Percentiles rank a stretch among this genome's conserved stretches.
Conservation (phyloP, 176 grass and related monocot species). For the Lolium perenne region DNA sequence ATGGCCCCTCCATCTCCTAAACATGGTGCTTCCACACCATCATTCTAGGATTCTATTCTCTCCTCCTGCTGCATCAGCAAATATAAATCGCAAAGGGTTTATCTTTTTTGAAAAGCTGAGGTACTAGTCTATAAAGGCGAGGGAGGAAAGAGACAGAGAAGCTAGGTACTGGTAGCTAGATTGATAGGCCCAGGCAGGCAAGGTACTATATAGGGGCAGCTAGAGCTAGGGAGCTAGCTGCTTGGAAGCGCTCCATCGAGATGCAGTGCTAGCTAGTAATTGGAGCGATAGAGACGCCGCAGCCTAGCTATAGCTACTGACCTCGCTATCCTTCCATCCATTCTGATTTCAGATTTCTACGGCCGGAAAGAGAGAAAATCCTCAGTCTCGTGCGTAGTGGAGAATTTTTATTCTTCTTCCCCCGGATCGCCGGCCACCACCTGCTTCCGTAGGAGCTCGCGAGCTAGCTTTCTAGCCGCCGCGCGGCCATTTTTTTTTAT, state of each 20-base stretch:
- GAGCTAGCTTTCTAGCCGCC: not conserved
- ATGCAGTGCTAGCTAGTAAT: not conserved
- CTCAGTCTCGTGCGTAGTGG: not conserved
- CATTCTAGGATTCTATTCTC: not conserved
- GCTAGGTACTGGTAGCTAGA: not conserved
- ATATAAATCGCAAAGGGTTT: not conserved
- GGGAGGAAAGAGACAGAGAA: not conserved
- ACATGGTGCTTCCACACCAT: not conserved
- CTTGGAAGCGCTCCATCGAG: slow-evolving; percentile 23
- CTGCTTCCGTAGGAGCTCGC: not conserved
- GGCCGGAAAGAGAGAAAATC: not conserved
- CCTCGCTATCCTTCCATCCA: slow-evolving; percentile 2
- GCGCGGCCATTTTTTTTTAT: slow-evolving; percentile 39
- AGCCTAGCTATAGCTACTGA: not conserved
- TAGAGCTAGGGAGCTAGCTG: not conserved
- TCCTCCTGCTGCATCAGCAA: not conserved
- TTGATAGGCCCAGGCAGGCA: slow-evolving; percentile 35
- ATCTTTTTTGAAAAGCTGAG: not conserved
- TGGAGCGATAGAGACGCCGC: slow-evolving; percentile 43
- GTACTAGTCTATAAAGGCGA: not conserved
- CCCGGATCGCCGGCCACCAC: slow-evolving; percentile 14
- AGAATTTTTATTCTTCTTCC: slow-evolving; percentile 49
- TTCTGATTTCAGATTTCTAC: not conserved
- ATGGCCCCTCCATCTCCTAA: not conserved
- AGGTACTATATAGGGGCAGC: slow-evolving; percentile 23